phyloP scores from a whole-genome alignment of 345 rosid species.

The Gossypium ekmanianum region DNA sequence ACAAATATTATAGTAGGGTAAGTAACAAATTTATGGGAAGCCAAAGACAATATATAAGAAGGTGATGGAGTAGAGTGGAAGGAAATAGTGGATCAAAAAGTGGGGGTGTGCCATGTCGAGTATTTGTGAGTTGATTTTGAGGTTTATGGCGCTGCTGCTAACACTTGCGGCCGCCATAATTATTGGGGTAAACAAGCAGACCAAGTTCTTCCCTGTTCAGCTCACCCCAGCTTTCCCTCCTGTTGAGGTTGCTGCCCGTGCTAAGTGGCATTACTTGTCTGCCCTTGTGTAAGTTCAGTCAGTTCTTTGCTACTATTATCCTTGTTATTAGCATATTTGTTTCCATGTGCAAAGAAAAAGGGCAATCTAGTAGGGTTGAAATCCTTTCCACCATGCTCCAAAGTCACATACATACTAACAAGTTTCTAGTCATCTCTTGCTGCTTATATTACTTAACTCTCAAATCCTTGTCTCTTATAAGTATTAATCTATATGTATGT shows the following conservation, averaged over 20 bases:
- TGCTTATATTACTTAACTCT: too few relatives aligned
- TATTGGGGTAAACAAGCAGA: slow-evolving; percentile 44
- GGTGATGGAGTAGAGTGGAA: not conserved
- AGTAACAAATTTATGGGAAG: not conserved
- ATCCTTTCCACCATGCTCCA: not conserved
- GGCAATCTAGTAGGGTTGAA: not conserved
- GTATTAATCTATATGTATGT: too few relatives aligned
- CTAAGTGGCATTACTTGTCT: slow-evolving; percentile 51
- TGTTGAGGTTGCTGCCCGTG: slow-evolving; percentile 30
- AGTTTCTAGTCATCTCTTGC: too few relatives aligned
- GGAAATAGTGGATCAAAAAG: not conserved
- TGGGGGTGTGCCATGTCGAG: not conserved
- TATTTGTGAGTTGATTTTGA: slow-evolving; percentile 18
- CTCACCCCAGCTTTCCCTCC: slow-evolving; percentile 34
- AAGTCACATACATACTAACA: not conserved
- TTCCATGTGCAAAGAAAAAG: not conserved
- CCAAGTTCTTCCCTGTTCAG: slow-evolving; percentile 25
- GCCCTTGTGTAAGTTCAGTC: slow-evolving; percentile 42
- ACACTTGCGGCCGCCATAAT: slow-evolving; percentile 43
- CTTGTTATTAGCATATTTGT: not conserved
- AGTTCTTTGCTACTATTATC: not conserved
- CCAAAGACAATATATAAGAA: not conserved
- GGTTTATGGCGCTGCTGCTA: slow-evolving; percentile 38
- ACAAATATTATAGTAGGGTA: too few relatives aligned
- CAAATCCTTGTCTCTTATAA: too few relatives aligned